phyloP scores from a whole-genome alignment of 495 filamentous ascomycete species.

The Neurospora sublineolata region DNA sequence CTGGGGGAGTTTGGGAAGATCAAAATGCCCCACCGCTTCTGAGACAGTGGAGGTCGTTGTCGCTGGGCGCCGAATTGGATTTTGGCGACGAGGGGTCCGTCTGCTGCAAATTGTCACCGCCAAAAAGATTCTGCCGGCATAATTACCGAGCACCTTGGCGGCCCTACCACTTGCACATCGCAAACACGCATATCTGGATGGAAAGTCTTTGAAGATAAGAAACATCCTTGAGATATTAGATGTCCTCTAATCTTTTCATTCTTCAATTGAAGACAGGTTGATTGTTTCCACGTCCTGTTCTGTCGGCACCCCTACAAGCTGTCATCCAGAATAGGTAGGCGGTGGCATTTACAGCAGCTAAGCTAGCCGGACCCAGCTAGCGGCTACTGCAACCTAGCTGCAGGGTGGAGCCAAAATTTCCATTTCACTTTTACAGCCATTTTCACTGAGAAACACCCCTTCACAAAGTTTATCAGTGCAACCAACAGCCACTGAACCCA shows the following conservation, averaged over 20 bases:
- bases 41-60: background rate
- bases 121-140: background rate
- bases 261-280: background rate
- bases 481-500: background rate
- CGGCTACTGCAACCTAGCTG: background rate
- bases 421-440: background rate
- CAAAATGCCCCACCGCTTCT: background rate
- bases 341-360: background rate
- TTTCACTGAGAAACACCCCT: background rate
- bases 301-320: background rate
- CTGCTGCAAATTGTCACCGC: background rate
- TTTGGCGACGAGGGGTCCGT: background rate
- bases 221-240: background rate
- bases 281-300: background rate
- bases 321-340: background rate
- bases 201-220: background rate
- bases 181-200: background rate
- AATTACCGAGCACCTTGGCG: background rate
- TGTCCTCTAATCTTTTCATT: background rate
- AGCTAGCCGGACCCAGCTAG: background rate
- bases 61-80: background rate
- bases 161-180: background rate
- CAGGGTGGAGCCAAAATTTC: slow-evolving; percentile 18
- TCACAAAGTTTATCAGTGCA: background rate
- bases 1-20: background rate